Base-by-base conservation (phyloP, 2,329 filamentous ascomycete species). In the Nannizzia gypsea region DNA sequence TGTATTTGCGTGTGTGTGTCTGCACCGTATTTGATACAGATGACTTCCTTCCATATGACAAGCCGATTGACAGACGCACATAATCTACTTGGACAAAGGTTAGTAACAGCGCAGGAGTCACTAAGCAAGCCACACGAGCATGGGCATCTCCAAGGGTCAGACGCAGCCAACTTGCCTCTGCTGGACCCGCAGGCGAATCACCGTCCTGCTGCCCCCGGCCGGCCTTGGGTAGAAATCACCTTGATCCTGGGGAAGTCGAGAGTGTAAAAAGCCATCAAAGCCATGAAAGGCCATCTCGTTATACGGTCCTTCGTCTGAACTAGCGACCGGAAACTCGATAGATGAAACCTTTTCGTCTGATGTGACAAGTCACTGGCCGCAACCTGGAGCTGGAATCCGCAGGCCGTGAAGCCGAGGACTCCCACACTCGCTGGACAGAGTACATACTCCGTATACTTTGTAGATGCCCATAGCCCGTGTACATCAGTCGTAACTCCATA, bases 191-290 rank as follows among this genome's bases (percentile, higher is more conserved):
- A 36, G 44, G 11, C 44, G 44, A 48, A 48, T 48, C 44, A 48
- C 9, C 22, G 44, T 24, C 44, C 44, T 36, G 9, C 31, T 36
- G 31, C 31, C 31, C 31, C 31, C 31, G 31, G 31, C 9, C 31
- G 9, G 31, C 2, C 31, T 36, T 36, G 31, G 31, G 31, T 36
- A 36, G 31, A 36, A 36, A 36, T 36, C 31, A 36, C 31, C 31
- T 48, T 46, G 44, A 48, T 48, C 44, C 44, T 48, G 44, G 44
- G 44, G 44, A 48, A 48, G 44, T 48, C n/a, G n/a, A n/a, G n/a
- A n/a, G n/a, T n/a, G n/a, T n/a, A n/a, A n/a, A n/a, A n/a, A n/a
- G n/a, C n/a, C n/a, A n/a, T n/a, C n/a, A n/a, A n/a, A n/a, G n/a
- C n/a, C n/a, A 36, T 11, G 9, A 3, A 1, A 31, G 28, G 6